A percentile compares a stretch with the other conserved stretches of the same genome.
phyloP scores from a whole-genome alignment of 768 basidiomycete genomes.

The Mycena metata region DNA sequence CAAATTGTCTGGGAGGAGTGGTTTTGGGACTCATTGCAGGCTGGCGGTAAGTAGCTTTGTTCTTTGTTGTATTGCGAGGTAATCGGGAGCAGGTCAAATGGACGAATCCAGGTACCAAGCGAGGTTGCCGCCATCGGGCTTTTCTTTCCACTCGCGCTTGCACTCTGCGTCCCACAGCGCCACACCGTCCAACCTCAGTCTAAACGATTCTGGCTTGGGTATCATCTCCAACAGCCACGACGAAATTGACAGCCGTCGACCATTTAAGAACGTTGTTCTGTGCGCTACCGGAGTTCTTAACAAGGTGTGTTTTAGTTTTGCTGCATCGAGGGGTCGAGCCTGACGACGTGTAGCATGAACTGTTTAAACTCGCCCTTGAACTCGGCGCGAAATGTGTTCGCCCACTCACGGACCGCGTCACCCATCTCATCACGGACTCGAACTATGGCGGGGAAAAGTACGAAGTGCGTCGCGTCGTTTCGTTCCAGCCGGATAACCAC shows the following conservation, averaged over 20 bases:
- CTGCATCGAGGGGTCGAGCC: slow-evolving; percentile 1
- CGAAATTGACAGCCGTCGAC: too few relatives aligned
- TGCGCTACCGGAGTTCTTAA: slow-evolving; percentile 84
- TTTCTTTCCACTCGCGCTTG: too few relatives aligned
- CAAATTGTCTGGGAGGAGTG: slow-evolving; percentile 94
- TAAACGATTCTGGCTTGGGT: too few relatives aligned
- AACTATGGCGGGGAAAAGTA: slow-evolving; percentile 91
- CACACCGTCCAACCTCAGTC: too few relatives aligned
- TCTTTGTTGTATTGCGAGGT: too few relatives aligned
- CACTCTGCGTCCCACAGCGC: too few relatives aligned
- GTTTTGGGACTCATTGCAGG: slow-evolving; percentile 93
- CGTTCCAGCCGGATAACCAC: neutral
- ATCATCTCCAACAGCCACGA: too few relatives aligned
- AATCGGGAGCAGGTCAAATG: too few relatives aligned
- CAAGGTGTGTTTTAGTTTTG: slow-evolving; percentile 68
- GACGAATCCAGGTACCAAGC: too few relatives aligned
- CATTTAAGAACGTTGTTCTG: slow-evolving; percentile 73
- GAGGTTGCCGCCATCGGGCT: too few relatives aligned
- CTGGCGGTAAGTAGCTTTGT: too few relatives aligned
- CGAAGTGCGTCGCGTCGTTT: slow-evolving; percentile 56
- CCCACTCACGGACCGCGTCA: slow-evolving; percentile 88
- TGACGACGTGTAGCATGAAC: slow-evolving; percentile 61
- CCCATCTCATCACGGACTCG: slow-evolving; percentile 86
- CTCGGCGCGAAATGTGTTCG: slow-evolving; percentile 79
- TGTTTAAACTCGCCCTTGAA: slow-evolving; percentile 84